Base-by-base conservation (phyloP, 169 alveolate species). In the Plasmodium malariae region DNA sequence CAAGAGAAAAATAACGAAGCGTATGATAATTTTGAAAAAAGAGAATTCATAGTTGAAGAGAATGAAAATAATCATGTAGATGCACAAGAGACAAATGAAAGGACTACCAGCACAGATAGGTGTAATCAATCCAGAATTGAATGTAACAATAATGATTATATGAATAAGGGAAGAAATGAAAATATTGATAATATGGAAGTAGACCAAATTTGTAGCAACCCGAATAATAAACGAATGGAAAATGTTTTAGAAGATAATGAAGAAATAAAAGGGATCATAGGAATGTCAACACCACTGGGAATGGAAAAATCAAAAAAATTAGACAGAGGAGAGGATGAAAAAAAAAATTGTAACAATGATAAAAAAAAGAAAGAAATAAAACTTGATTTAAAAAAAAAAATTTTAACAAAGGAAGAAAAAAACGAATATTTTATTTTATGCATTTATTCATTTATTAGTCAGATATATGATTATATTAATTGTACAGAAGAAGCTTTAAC, bases 391-490 rank as follows among this genome's bases (percentile, higher is more conserved):
- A 83, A 83, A 34, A 83, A 65, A 24, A 28, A 14, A 30, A n/a
- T 36, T 19, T 60, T 83, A 30, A 67, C 91, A 36, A 45, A 67
- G 26, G 85, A 83, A 36, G 91, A 83, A 67, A 83, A 60, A 17
- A 68, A 83, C 9, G 91, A 83, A 21, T 49, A 36, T 55, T 83
- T 83, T 71, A 65, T 83, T 6, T 54, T 83, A 19, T 83, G 91
- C 21, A 49, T 83, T 30, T 43, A 83, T 57, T 83, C 91, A 5
- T 83, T 83, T 70, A 54, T 83, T 51, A 83, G 71, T 67, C 91
- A 83, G 49, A n/a, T 83, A 59, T 83, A 83, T 83, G 91, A 83
- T 57, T 83, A 83, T 71, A 83, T 83, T 34, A 83, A 83, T 43
- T 83, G 83, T 30, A 32, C 72, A 28, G 28, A 67, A 26, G 83